These are phyloP conservation scores for Colletotrichum liriopes DNA, from an alignment of 2,329 filamentous ascomycete species.

Conservation along the genomic window DNA sequence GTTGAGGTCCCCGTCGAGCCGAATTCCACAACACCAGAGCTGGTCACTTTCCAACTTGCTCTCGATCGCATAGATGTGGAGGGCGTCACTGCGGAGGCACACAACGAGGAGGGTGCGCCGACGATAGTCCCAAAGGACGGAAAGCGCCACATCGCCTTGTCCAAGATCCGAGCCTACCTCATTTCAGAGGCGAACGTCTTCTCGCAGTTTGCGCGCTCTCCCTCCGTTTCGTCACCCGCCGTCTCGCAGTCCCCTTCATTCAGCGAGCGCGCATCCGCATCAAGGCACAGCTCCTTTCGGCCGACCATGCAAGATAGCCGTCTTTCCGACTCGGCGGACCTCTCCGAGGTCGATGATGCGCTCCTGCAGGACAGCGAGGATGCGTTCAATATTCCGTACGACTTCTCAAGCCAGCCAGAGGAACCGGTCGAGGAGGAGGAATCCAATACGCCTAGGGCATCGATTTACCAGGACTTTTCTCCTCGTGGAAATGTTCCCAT, in stretches of 20 bases:
- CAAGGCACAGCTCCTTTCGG: conserved; percentile 46
- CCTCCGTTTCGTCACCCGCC: conserved; percentile 68
- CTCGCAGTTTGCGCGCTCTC: conserved; percentile 69
- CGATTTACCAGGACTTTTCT: conserved; percentile 57
- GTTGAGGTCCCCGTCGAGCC: conserved; percentile 69
- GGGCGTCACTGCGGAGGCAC: conserved; percentile 68
- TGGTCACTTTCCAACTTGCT: conserved; percentile 76
- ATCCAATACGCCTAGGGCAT: conserved; percentile 70
- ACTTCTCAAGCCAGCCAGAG: conserved; percentile 56
- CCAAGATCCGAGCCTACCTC: conserved; percentile 74
- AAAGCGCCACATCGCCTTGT: conserved; percentile 76
- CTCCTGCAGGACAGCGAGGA: conserved; percentile 68
- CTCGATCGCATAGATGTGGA: conserved; percentile 78
- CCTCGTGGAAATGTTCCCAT: conserved; percentile 27
- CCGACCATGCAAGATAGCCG: conserved; percentile 44
- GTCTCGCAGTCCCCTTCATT: conserved; percentile 63
- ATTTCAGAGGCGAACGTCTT: conserved; percentile 80
- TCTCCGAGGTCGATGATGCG: conserved; percentile 53
- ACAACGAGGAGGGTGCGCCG: conserved; percentile 51
- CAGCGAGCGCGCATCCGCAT: conserved; percentile 47
- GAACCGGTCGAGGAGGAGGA: conserved; percentile 55
- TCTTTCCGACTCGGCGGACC: conserved; percentile 53
- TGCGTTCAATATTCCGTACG: conserved; percentile 71
- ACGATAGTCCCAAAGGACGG: conserved; percentile 69
- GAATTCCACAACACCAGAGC: conserved; percentile 62